Evolutionary conservation across 371 early-diverging fungal species (phyloP).

Genomic region (Vairimorpha apis): DNA sequence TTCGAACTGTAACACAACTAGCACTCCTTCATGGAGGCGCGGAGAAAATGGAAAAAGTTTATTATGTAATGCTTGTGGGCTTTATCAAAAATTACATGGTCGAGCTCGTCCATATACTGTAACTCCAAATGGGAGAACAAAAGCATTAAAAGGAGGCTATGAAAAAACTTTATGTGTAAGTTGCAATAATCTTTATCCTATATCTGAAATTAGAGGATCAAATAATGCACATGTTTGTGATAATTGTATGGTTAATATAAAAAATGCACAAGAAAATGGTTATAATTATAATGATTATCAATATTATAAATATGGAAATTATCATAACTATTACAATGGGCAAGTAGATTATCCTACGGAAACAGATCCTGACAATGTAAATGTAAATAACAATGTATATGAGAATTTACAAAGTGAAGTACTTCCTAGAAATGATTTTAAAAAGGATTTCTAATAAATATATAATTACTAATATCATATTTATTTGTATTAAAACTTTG

Average conservation of each 20-base stretch:
- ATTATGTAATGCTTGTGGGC: slow-evolving; percentile 77
- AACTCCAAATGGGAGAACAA: slow-evolving; percentile 61
- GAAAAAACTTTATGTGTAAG: slow-evolving; percentile 55
- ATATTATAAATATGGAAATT: neutral
- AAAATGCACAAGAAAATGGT: neutral
- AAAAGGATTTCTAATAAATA: neutral
- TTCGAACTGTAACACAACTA: slow-evolving; percentile 71
- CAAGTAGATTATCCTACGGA: neutral
- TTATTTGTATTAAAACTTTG: no score
- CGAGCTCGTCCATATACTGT: slow-evolving; percentile 60
- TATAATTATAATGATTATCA: neutral
- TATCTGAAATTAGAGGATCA: slow-evolving; percentile 9
- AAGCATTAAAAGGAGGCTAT: slow-evolving; percentile 59
- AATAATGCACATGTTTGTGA: slow-evolving; percentile 31
- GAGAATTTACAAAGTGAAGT: neutral
- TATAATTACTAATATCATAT: no score
- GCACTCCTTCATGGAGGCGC: slow-evolving; percentile 79
- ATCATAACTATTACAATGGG: neutral
- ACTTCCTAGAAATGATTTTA: no score
- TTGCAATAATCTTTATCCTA: slow-evolving; percentile 40
- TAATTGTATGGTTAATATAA: slow-evolving; percentile 26
- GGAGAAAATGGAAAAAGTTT: slow-evolving; percentile 70
- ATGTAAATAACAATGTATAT: slow-evolving; percentile 1
- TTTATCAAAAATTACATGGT: slow-evolving; percentile 72
- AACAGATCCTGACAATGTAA: neutral